A percentile compares a stretch with the other conserved stretches of the same genome.
Evolutionary conservation across 148 eudicot genomes (phyloP).

Genomic region (Amaranthus palmeri): DNA sequence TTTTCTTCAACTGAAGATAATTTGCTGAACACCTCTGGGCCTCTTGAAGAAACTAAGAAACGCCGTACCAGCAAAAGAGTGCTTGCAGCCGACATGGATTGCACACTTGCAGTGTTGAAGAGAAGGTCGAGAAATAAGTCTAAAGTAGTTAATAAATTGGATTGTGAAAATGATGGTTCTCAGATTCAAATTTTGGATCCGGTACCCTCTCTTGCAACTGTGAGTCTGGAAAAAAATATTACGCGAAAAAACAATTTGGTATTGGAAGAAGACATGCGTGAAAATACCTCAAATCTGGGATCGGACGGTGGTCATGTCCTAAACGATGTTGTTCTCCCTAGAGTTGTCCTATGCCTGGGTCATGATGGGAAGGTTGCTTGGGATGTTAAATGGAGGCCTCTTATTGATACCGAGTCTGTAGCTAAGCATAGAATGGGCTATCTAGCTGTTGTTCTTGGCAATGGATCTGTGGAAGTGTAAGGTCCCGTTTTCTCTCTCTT

Average conservation of each 20-base stretch:
- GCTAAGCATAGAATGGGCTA: slow-evolving; percentile 71
- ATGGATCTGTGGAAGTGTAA: slow-evolving; percentile 95
- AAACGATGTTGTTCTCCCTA: slow-evolving; percentile 52
- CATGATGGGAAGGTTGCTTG: slow-evolving; percentile 97
- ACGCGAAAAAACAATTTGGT: slow-evolving; percentile 21
- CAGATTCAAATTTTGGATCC: slow-evolving; percentile 20
- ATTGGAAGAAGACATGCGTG: slow-evolving; percentile 8
- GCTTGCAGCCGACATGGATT: slow-evolving; percentile 22
- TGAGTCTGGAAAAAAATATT: slow-evolving; percentile 13
- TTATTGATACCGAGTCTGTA: slow-evolving; percentile 27
- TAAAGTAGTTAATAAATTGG: slow-evolving; percentile 14
- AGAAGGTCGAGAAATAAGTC: slow-evolving; percentile 27
- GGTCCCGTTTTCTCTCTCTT: slow-evolving; percentile 21
- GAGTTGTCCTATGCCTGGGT: slow-evolving; percentile 75
- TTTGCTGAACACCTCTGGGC: neutral
- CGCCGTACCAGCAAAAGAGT: slow-evolving; percentile 17
- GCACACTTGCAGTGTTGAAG: slow-evolving; percentile 25
- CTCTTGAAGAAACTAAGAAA: slow-evolving; percentile 8
- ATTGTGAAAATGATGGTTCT: slow-evolving; percentile 13
- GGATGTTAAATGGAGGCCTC: slow-evolving; percentile 92
- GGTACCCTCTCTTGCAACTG: slow-evolving; percentile 20
- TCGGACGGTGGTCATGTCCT: slow-evolving; percentile 28
- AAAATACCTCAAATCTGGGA: slow-evolving; percentile 18
- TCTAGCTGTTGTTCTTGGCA: slow-evolving; percentile 94
- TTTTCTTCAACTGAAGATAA: slow-evolving; percentile 4